Base-by-base conservation (phyloP, 169 alveolate genomes). In the Cystoisospora suis region DNA sequence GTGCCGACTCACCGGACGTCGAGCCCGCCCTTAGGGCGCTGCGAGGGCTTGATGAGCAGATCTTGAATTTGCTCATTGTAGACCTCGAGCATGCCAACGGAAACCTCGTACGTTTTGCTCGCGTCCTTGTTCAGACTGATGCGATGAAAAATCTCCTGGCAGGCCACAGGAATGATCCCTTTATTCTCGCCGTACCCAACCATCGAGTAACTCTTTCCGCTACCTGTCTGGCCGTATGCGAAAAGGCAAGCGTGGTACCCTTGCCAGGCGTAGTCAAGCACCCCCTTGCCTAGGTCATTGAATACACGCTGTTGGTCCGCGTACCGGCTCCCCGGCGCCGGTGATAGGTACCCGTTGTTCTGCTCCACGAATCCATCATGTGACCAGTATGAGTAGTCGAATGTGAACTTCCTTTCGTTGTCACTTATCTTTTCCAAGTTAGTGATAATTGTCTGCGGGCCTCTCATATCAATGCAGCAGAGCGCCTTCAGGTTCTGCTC, bases 161-260 rank as follows among this genome's bases (percentile, higher is more conserved):
- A 96, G 6, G 98, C 96, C 1, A 95, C 94, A 34, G 99, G 99
- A 0, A 97, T 96, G 23, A 97, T 96, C 75, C 99, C 99, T 70
- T 94, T 95, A 91, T 97, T 96, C 0, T 95, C 95, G 34, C 98
- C 98, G 91, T 96, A 97, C n/a, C 99, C 99, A 45, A 97, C 97
- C 98, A 97, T 96, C 36, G 97, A 94, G 92, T 97, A 97, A 46
- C 97, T 94, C 95, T 97, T 97, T 40, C 99, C 98, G 17, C 97
- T 88, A 7, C 98, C 98, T 0, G 96, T 94, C 88, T 94, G 95
- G 12, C 99, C 99, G 92, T 97, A 97, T 34, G 99, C 99, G 90
- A 97, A 97, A 59, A 96, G 92, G 85, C 98, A 96, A 75, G 98
- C 96, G 94, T 97, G 98, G 95, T 96, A 92, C 56, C 99, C 98